Base-by-base conservation (phyloP, 2,329 filamentous ascomycete genomes). In the Colletotrichum sp. region DNA sequence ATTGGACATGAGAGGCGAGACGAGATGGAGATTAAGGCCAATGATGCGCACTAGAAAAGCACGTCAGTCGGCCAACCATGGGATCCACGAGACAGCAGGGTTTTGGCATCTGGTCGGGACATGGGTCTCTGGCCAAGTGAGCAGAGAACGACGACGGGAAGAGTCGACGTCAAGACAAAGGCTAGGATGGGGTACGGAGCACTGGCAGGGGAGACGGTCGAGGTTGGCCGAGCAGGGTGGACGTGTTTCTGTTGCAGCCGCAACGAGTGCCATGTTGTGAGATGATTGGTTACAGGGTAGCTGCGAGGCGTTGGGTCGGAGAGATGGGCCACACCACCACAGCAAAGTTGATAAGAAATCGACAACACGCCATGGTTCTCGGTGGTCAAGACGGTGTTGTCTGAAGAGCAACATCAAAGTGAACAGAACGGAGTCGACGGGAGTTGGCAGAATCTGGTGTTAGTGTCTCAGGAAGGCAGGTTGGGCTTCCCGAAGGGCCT, bases 171-270 rank as follows among this genome's bases (percentile, higher is more conserved):
- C 21, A 56, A 48, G 55, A 55, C 48, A 43, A 74, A n/a, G 76
- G 67, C 70, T 30, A 70, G 61, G 78, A 75, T 76, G 68, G 70
- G 75, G 48, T n/a, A 32, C 15, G 70, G 70, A 76, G 68, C 38
- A 32, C 15, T 16, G 38, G 26, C 30, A 43, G 8, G 56, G 52
- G 52, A n/a, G 69, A 52, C 26, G 21, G 71, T 75, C 65, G 69
- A 77, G 69, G 72, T 67, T 68, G 71, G 76, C 68, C 71, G 78
- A 75, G 72, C 65, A 78, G 77, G 76, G 77, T 72, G 78, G 78
- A 77, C 77, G 78, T 79, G 80, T 81, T 82, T 82, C 78, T 72
- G 79, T 81, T 78, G 78, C 79, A 83, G 81, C 81, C 82, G 79
- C 81, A 80, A 71, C 69, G 70, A 76, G 66, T 70, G 76, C 70